These are phyloP conservation scores for Jamesozyma spencerorum DNA, from an alignment of 805 yeast species.

Conservation along the genomic window DNA sequence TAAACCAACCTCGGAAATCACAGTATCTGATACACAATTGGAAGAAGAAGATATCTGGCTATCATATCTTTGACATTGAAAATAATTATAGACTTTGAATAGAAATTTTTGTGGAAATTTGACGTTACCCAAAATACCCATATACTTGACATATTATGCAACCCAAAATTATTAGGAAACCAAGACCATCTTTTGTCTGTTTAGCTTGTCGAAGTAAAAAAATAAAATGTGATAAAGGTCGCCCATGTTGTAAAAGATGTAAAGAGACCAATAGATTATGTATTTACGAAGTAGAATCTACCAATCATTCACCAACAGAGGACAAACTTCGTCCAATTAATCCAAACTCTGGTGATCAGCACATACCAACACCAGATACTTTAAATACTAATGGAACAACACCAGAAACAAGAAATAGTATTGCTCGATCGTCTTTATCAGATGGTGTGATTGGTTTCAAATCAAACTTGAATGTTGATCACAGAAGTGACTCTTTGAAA, in stretches of 20 bases:
- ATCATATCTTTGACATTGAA: too few relatives aligned
- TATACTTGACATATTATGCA: too few relatives aligned
- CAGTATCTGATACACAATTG: too few relatives aligned
- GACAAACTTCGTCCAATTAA: too few relatives aligned
- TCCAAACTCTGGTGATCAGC: not conserved
- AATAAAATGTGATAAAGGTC: slow-evolving; percentile 16
- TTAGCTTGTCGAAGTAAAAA: slow-evolving; percentile 12
- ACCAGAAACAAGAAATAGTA: not conserved
- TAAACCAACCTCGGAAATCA: too few relatives aligned
- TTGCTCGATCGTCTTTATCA: too few relatives aligned
- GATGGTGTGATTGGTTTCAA: too few relatives aligned
- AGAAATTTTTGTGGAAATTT: too few relatives aligned
- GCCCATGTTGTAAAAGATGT: slow-evolving; percentile 17
- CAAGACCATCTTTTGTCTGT: slow-evolving; percentile 13
- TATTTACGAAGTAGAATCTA: slow-evolving; percentile 8
- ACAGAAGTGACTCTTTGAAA: not conserved
- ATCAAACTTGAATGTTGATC: too few relatives aligned
- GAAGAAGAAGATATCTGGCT: too few relatives aligned
- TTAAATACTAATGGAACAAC: not conserved
- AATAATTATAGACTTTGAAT: too few relatives aligned
- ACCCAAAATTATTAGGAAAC: slow-evolving; percentile 4
- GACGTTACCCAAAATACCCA: too few relatives aligned
- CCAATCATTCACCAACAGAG: not conserved
- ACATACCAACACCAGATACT: not conserved
- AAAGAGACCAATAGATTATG: slow-evolving; percentile 7